These are phyloP conservation scores for Lachancea nothofagi DNA, from an alignment of 805 yeast species.

Conservation along the genomic window DNA sequence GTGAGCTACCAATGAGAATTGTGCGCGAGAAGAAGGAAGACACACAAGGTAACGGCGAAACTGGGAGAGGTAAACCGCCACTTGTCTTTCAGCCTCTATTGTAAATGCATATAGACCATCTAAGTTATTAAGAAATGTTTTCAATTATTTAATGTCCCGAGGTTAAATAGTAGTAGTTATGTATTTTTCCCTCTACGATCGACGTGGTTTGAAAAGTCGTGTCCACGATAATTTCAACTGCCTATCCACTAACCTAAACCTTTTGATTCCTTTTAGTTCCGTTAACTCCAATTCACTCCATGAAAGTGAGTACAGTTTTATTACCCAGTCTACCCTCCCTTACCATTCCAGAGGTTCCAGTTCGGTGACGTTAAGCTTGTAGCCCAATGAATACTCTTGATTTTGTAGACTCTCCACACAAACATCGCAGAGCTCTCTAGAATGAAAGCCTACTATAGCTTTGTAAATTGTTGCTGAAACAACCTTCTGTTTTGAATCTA, in stretches of 20 bases:
- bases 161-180: too few relatives aligned
- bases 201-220: too few relatives aligned
- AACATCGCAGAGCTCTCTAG: slow-evolving; percentile 25
- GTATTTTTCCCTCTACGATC: too few relatives aligned
- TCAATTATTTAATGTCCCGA: neutral
- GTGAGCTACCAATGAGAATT: too few relatives aligned
- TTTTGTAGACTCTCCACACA: slow-evolving; percentile 23
- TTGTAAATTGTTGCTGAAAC: slow-evolving; percentile 24
- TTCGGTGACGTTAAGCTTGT: slow-evolving; percentile 21
- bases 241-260: too few relatives aligned
- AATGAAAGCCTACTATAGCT: slow-evolving; percentile 33
- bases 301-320: neutral
- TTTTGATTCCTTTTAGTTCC: too few relatives aligned
- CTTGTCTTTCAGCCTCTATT: slow-evolving; percentile 30
- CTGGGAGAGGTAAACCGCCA: slow-evolving; percentile 24
- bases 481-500: slow-evolving; percentile 2
- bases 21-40: neutral
- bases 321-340: neutral
- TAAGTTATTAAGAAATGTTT: neutral
- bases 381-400: slow-evolving; percentile 30
- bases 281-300: neutral
- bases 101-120: slow-evolving; percentile 1
- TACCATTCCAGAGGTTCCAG: slow-evolving; percentile 22
- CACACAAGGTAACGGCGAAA: slow-evolving; percentile 11
- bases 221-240: too few relatives aligned